Evolutionary conservation across 495 filamentous ascomycete genomes (phyloP).

Genomic region (Annulohypoxylon bovei): DNA sequence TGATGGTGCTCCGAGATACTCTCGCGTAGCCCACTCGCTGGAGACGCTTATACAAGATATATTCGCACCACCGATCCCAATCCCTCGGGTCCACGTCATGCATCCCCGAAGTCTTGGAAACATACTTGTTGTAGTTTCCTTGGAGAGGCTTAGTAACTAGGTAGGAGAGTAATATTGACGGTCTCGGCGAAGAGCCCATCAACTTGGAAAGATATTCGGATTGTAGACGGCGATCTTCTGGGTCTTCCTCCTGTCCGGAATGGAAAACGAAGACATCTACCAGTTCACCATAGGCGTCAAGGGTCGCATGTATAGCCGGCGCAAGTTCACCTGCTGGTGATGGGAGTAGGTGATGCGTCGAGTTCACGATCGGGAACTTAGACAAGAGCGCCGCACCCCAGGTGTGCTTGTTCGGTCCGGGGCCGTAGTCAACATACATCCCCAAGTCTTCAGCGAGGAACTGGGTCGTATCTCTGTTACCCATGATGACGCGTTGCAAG

Average conservation of each 20-base stretch:
- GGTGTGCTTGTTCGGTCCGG: conserved; percentile 98
- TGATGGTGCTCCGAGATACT: conserved; percentile 89
- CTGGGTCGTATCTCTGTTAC: conserved; percentile 96
- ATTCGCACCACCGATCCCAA: conserved; percentile 99
- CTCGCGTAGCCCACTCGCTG: conserved; percentile 89
- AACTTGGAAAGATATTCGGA: conserved; percentile 85
- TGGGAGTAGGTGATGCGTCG: conserved; percentile 93
- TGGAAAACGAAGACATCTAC: conserved; percentile 98
- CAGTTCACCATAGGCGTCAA: conserved; percentile 89
- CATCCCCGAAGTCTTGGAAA: conserved; percentile 88
- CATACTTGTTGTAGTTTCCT: conserved; percentile 98
- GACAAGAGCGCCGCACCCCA: conserved; percentile 95
- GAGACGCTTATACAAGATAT: conserved; percentile 93
- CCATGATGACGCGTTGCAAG: conserved; percentile 98
- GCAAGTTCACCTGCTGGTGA: conserved; percentile 94
- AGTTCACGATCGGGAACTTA: conserved; percentile 98
- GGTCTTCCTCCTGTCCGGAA: conserved; percentile 97
- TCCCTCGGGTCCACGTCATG: conserved; percentile 92
- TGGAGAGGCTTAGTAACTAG: conserved; percentile 88
- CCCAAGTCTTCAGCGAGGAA: conserved; percentile 94
- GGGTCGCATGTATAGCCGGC: conserved; percentile 93
- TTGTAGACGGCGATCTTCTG: conserved; percentile 91
- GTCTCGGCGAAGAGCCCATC: conserved; percentile 85
- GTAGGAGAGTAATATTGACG: conserved; percentile 87
- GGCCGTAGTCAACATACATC: conserved; percentile 98